These are phyloP conservation scores for Annona cherimola DNA, from an alignment of 164 flowering plant genomes.

Conservation along the genomic window DNA sequence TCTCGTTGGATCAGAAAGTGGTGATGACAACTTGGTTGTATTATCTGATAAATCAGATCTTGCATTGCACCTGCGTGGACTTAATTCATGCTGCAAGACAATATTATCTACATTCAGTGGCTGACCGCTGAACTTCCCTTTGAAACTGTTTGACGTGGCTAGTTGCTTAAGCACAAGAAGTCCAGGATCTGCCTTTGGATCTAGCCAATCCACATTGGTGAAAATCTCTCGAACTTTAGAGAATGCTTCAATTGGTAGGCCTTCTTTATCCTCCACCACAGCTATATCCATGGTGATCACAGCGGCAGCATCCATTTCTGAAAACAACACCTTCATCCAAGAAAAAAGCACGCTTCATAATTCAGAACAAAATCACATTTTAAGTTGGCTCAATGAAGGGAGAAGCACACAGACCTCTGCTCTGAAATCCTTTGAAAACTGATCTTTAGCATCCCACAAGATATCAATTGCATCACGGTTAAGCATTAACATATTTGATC, in stretches of 20 bases:
- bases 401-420: conserved; percentile 59
- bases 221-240: conserved; percentile 77
- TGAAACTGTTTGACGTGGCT: conserved; percentile 33
- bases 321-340: conserved; percentile 53
- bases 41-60: conserved; percentile 20
- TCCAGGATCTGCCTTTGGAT: conserved; percentile 55
- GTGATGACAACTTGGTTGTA: conserved; percentile 6
- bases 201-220: conserved; percentile 66
- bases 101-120: conserved; percentile 17
- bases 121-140: conserved; percentile 32
- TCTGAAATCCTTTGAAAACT: conserved; percentile 77
- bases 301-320: conserved; percentile 76
- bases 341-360: conserved; percentile 3
- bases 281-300: conserved; percentile 43
- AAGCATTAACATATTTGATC: conserved; percentile 88
- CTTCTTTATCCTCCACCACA: conserved; percentile 61
- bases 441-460: conserved; percentile 70
- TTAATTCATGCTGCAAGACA: conserved; percentile 18
- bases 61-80: conserved; percentile 12
- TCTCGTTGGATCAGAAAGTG: conserved; percentile 14
- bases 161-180: conserved; percentile 45
- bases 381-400: background rate
- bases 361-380: background rate
- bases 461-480: conserved; percentile 81
- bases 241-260: conserved; percentile 89